phyloP scores from a whole-genome alignment of 257 asterid genomes.

The Solanum verrucosum region DNA sequence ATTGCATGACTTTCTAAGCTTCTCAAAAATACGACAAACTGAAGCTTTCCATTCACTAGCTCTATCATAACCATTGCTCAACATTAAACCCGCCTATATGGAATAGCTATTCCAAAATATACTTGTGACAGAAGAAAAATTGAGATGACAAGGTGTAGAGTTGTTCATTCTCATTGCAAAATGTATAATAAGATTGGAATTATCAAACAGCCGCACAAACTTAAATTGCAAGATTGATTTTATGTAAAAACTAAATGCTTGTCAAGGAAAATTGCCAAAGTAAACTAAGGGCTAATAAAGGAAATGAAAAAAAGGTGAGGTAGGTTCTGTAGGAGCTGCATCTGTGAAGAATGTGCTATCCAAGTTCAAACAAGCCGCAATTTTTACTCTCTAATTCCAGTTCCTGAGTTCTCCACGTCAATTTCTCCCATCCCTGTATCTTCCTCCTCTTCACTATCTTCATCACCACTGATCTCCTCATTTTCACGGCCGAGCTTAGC shows the following conservation, averaged over 20 bases:
- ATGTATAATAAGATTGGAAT: background rate
- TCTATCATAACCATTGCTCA: background rate
- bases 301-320: background rate
- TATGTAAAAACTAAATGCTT: background rate
- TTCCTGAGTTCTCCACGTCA: constrained; percentile 51
- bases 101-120: background rate
- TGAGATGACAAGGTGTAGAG: background rate
- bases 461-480: constrained; percentile 86
- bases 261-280: background rate
- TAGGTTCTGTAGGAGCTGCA: background rate
- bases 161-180: background rate
- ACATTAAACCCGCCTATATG: background rate
- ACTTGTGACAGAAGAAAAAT: background rate
- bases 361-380: background rate
- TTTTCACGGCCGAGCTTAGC: constrained; percentile 58
- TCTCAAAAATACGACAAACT: background rate
- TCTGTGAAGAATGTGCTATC: background rate
- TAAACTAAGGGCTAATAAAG: background rate
- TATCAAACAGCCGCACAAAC: background rate
- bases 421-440: constrained; percentile 96
- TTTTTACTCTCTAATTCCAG: constrained; percentile 27
- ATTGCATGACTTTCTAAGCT: background rate
- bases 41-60: background rate
- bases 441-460: constrained; percentile 87
- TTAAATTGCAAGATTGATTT: background rate